Base-by-base conservation (phyloP, 139 green algal genomes). In the Penium margaritaceum region DNA sequence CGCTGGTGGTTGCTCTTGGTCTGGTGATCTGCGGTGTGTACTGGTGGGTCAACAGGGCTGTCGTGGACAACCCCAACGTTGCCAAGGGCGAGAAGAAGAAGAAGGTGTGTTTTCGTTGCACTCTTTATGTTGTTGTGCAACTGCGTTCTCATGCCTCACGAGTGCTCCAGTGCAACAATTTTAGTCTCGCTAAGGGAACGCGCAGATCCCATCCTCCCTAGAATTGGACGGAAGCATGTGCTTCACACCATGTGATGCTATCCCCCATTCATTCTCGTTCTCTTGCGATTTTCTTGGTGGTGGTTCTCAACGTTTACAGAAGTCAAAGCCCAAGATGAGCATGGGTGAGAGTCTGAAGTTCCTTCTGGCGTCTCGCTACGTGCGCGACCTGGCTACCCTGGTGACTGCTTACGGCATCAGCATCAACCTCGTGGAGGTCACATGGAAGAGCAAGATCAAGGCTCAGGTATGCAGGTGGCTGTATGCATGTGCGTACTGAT, bases 361-460 rank as follows among this genome's bases (percentile, higher is more conserved):
- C 93, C 84, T 98, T 68, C 88, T 93, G 29, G 88, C 87, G 69
- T 94, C 87, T 30, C 79, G 84, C 33, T 98, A 98, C 88, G 96
- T 98, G 81, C 88, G 92, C 61, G 88, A 96, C 87, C 84, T 98
- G 67, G 94, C 94, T 53, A 90, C 80, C 7, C 87, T 98, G 73
- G 91, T 97, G 70, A 91, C 97, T 34, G 86, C 90, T 3, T 98
- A 98, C 72, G 94, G 94, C 76, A 96, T 98, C 77, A 94, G 85
- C 76, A 98, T 98, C 85, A 98, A 98, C 89, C 83, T 98, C 85
- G 94, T 98, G 47, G 94, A 98, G 87, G 94, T 98, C 46, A 98
- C 94, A 33, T 98, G 94, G 94, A 98, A 98, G 89, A 88, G 85
- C 83, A 97, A 98, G 89, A 91, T 98, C 83, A 98, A 98, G 91